Conservation (phyloP, 495 filamentous ascomycete genomes). For the Entonaema liquescens region DNA sequence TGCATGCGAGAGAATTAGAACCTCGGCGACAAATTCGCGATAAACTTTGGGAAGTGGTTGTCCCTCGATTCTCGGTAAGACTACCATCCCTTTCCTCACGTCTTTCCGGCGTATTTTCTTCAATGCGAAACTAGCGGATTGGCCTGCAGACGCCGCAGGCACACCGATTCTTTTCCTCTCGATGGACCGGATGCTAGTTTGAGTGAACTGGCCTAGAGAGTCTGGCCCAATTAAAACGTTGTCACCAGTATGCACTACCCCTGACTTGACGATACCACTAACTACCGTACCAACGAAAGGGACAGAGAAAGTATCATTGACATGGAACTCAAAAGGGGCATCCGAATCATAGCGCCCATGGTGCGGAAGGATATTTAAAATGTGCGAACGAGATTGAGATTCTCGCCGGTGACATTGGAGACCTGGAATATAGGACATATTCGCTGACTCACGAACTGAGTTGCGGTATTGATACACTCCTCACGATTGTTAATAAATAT, state of each 20-base stretch:
- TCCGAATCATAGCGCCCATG: constrained; percentile 91
- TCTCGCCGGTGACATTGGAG: constrained; percentile 94
- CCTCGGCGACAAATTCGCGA: constrained; percentile 94
- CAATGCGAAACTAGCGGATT: constrained; percentile 91
- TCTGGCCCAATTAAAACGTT: constrained; percentile 90
- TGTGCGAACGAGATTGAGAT: constrained; percentile 78
- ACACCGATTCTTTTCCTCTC: constrained; percentile 94
- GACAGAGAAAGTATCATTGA: constrained; percentile 99
- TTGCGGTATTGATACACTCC: constrained; percentile 92
- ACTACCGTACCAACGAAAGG: constrained; percentile 97
- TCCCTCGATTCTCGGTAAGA: constrained; percentile 80
- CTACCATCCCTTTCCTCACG: constrained; percentile 98
- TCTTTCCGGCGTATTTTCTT: constrained; percentile 88
- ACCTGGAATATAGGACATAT: constrained; percentile 99
- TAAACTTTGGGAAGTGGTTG: constrained; percentile 79
- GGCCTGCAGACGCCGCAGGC: constrained; percentile 87
- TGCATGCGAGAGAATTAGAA: constrained; percentile 93
- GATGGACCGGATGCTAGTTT: constrained; percentile 90
- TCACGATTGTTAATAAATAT: constrained; percentile 93
- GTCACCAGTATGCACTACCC: constrained; percentile 90
- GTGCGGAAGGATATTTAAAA: constrained; percentile 97
- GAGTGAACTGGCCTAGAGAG: constrained; percentile 88
- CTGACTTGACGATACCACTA: constrained; percentile 88
- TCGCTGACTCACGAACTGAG: constrained; percentile 92
- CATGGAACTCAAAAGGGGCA: constrained; percentile 91